Evolutionary conservation across 768 basidiomycete genomes (phyloP), one percentile per base, ranked within the genome.

Genomic region (Rhizopogon vulgaris): DNA sequence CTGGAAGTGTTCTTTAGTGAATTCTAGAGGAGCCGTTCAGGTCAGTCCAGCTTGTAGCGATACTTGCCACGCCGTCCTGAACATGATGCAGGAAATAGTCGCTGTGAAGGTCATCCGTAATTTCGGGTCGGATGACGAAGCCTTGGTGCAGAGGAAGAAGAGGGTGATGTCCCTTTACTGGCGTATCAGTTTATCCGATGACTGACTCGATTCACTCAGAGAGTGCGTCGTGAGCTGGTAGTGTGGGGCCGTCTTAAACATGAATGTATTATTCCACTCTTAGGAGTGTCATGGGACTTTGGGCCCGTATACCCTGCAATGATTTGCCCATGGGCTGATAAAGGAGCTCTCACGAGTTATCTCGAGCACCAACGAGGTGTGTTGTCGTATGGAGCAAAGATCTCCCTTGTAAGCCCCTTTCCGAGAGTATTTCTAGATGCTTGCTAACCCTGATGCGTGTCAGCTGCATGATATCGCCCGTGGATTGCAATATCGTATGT

Each of bases 391-490:
- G 17, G 22, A 38, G 48, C 52, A 41, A 41, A 58, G 8, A 52
- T 62, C 38, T 43, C 46, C 17, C 36, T 63, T 18, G 62, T 63
- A 34, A 54, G 58, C 53, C 30, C 6, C 36, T 12, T 41, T 9
- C 58, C 15, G 12, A 17, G 1, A 17, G 17, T 17, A 12, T 34
- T 10, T 30, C 22, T 22, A 18, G 45, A 47, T 22, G 7, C 22
- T 4, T 32, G 9, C 22, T 3, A 22, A 22, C 22, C 22, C 22
- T 34, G 12, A 47, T n/a, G 10, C 4, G 17, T 3, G 24, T 24
- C 30, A 74, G 74, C 69, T 74, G 8, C 61, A 58, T 43, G 70
- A 75, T 52, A 64, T 74, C 2, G 71, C 69, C 4, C 64, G 69
- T 38, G 75, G 73, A 43, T 57, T 75, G 10, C 42, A 60, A 9